Evolutionary conservation across 768 basidiomycete species (phyloP).

Genomic region (Tubosaeta sp.): DNA sequence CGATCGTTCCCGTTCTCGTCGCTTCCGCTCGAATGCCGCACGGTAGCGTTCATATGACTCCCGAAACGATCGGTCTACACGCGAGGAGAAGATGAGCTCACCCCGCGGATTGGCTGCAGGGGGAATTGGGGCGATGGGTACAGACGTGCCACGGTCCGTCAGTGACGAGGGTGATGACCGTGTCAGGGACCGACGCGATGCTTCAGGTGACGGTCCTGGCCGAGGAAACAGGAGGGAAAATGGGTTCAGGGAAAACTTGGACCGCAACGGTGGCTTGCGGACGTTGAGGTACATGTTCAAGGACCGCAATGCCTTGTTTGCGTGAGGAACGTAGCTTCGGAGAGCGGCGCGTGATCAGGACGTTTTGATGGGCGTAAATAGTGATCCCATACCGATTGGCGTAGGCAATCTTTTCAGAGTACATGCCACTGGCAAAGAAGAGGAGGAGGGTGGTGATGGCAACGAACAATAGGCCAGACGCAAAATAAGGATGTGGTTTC

Average conservation of each 20-base stretch:
- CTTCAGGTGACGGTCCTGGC: constrained; percentile 19
- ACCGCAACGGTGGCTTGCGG: constrained; percentile 68
- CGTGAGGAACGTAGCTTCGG: constrained; percentile 89
- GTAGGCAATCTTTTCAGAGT: constrained; percentile 92
- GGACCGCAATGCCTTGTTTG: constrained; percentile 84
- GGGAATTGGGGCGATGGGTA: constrained; percentile 66
- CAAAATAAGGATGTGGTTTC: constrained; percentile 66
- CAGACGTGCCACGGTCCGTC: constrained; percentile 42
- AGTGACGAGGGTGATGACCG: constrained; percentile 30
- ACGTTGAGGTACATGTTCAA: constrained; percentile 98
- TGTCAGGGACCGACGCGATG: constrained; percentile 22
- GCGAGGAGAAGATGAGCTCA: constrained; percentile 92
- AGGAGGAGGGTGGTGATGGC: constrained; percentile 85
- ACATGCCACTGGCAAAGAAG: constrained; percentile 97
- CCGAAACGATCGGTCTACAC: constrained; percentile 75
- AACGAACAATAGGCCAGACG: constrained; percentile 79
- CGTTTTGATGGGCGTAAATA: constrained; percentile 7
- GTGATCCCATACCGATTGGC: constrained; percentile 75
- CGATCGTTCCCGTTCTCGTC: constrained; percentile 59
- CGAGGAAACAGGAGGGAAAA: constrained; percentile 37
- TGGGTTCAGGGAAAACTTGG: constrained; percentile 45
- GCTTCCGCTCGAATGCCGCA: constrained; percentile 73
- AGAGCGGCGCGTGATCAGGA: constrained; percentile 13
- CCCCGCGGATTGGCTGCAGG: constrained; percentile 88
- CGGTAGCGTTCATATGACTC: constrained; percentile 94